Base-by-base conservation (phyloP, 164 flowering plant genomes). In the Tinospora cordifolia region DNA sequence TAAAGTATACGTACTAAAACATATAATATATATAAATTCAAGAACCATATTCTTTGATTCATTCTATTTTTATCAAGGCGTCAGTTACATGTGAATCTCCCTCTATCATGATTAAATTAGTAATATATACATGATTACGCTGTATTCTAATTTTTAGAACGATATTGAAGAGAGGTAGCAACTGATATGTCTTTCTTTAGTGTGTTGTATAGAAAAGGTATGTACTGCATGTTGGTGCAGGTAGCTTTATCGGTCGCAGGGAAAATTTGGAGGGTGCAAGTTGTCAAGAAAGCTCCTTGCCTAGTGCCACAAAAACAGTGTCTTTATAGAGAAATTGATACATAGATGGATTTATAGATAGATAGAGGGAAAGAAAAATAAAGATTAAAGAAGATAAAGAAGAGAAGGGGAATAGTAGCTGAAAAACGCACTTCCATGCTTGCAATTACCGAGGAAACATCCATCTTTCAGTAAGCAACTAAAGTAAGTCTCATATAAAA, bases 371-470 rank as follows among this genome's bases (percentile, higher is more conserved):
- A 30, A 30, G 69, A 58, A 71, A 59, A 68, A 70, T 77, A 76
- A 77, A 51, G 36, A 30, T 30, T 30, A 30, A 30, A 30, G 36
- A 30, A 30, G 36, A 30, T 30, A 30, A 30, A 30, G 36, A 41
- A 47, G 69, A 27, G 19, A 70, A 72, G 75, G 75, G 30, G 72
- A 76, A 79, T 62, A 62, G 49, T 40, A 30, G 36, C 36, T 44
- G n/a, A 19, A 47, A 11, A 34, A 63, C 87, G 87, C 85, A 85
- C 88, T 81, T 78, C 86, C 81, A 80, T 65, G 85, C 75, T 64
- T 80, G 75, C 83, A 75, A 63, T 78, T 66, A 73, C 80, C 88
- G 87, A 88, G 84, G 88, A 88, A 86, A 88, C 90, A 86, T 86
- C 90, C 78, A 69, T 57, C 85, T 81, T 82, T 85, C 71, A 66